Conservation (phyloP, 2,329 filamentous ascomycete species). For the Nannizziopsis arthrosporioides region DNA sequence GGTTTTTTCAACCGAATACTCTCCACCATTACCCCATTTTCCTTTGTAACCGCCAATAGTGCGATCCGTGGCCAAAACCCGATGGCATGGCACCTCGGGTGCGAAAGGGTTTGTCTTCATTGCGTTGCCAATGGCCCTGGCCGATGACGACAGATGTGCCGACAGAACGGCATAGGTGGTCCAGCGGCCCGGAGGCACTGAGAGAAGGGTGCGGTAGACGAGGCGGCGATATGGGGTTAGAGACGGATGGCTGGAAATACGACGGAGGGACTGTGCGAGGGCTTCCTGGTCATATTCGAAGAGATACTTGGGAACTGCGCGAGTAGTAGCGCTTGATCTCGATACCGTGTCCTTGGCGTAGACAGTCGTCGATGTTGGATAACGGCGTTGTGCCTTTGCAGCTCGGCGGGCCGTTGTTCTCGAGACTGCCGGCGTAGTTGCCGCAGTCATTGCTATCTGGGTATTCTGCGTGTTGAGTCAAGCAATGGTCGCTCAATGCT, state of each 20-base stretch:
- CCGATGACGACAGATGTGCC: conserved; percentile 55
- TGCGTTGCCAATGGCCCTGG: conserved; percentile 66
- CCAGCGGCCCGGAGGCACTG: conserved; percentile 62
- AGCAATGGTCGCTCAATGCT: conserved; percentile 1
- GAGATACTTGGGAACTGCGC: conserved; percentile 1
- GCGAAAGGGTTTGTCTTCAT: conserved; percentile 71
- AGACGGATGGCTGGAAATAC: conserved; percentile 35
- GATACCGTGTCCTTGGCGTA: neutral
- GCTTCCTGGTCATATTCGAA: conserved; percentile 5
- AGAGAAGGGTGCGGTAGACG: conserved; percentile 61
- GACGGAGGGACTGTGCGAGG: conserved; percentile 25
- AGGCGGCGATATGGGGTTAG: conserved; percentile 41
- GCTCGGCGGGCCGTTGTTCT: neutral
- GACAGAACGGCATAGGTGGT: conserved; percentile 69
- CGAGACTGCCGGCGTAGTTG: neutral
- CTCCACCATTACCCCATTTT: conserved; percentile 37
- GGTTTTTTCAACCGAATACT: conserved; percentile 33
- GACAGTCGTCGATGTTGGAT: neutral
- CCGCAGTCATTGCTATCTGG: neutral
- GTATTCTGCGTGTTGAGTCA: neutral
- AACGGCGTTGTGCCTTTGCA: neutral
- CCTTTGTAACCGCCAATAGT: conserved; percentile 44
- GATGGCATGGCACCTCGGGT: conserved; percentile 68
- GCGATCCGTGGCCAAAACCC: conserved; percentile 63
- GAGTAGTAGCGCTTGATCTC: neutral